Base-by-base conservation (phyloP, 1,284 basidiomycete genomes). In the Ceratobasidium sp. region DNA sequence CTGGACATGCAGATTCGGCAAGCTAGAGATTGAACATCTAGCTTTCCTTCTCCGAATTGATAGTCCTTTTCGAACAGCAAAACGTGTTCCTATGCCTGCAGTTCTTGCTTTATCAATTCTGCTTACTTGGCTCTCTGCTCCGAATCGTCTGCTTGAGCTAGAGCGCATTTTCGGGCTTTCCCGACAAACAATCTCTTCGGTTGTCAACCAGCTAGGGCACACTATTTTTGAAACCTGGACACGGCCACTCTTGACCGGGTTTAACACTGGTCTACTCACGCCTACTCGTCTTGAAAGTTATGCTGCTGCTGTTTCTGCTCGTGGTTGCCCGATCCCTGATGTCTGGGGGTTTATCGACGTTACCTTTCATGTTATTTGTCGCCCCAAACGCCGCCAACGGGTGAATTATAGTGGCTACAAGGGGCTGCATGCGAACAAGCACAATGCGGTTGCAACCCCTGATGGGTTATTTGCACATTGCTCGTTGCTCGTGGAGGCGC, bases 311-410 rank as follows among this genome's bases (percentile, higher is more conserved):
- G 20, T 60, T 61, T 13, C 4, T 20, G 33, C 44, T 28, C 53
- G 58, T 3, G 58, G 71, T 33, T 3, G 26, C 55, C 53, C 71
- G 13, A 49, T 49, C 26, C 13, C 51, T 68, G 20, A 55, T 12
- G 46, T 77, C 10, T 77, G 23, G 33, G 73, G 73, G 3, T 64
- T 67, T n/a, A 77, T 77, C 26, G 73, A 77, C 40, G 42, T 28
- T 4, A 77, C 73, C 1, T 53, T 77, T 20, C 15, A 51, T 9
- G 44, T 5, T 64, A 33, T 76, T 12, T 63, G 39, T 18, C 73
- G 61, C 6, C 73, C 73, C 2, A 53, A 12, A 5, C 10, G 4
- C 10, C 20, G 26, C 6, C 73, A 77, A 46, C 40, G 46, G 39
- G 63, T 18, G 4, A 67, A 18, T 6, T 77, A 77, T 33, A 77